Evolutionary conservation across 192 early-diverging fungal species (phyloP).

Genomic region (Paraglomus occultum): DNA sequence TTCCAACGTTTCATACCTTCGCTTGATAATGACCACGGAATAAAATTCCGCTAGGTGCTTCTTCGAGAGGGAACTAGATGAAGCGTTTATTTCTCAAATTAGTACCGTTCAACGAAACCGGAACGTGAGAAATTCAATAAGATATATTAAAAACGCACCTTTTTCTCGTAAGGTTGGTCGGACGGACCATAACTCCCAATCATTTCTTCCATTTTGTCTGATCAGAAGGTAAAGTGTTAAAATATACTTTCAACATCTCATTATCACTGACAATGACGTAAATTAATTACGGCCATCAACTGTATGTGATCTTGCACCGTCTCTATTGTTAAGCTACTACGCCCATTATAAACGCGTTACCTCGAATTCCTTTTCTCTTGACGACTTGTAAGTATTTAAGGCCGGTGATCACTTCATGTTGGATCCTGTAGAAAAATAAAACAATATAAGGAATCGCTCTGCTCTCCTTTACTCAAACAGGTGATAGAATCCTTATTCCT

Average conservation of each 20-base stretch:
- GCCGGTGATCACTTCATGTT: slow-evolving; percentile 93
- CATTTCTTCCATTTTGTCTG: slow-evolving; percentile 93
- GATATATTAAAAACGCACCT: slow-evolving; percentile 40
- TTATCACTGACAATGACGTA: too few species aligned
- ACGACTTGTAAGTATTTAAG: slow-evolving; percentile 93
- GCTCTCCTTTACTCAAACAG: background rate
- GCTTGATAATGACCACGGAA: slow-evolving; percentile 91
- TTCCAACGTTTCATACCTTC: slow-evolving; percentile 43
- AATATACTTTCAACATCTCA: too few species aligned
- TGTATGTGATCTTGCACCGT: too few species aligned
- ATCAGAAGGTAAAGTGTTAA: background rate
- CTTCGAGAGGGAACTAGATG: slow-evolving; percentile 71
- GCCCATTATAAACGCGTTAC: slow-evolving; percentile 13
- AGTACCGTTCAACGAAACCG: background rate
- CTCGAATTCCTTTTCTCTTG: slow-evolving; percentile 69
- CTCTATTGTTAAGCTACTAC: too few species aligned
- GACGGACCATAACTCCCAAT: slow-evolving; percentile 93
- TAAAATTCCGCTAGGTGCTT: slow-evolving; percentile 89
- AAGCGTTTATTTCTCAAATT: background rate
- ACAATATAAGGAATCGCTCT: background rate
- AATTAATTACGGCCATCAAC: too few species aligned
- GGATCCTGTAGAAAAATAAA: slow-evolving; percentile 52
- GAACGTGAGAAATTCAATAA: background rate
- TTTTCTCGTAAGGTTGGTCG: slow-evolving; percentile 75
- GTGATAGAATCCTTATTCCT: background rate